These are phyloP conservation scores for Moesziomyces parantarcticus DNA, from an alignment of 1,284 basidiomycete species.

Conservation along the genomic window DNA sequence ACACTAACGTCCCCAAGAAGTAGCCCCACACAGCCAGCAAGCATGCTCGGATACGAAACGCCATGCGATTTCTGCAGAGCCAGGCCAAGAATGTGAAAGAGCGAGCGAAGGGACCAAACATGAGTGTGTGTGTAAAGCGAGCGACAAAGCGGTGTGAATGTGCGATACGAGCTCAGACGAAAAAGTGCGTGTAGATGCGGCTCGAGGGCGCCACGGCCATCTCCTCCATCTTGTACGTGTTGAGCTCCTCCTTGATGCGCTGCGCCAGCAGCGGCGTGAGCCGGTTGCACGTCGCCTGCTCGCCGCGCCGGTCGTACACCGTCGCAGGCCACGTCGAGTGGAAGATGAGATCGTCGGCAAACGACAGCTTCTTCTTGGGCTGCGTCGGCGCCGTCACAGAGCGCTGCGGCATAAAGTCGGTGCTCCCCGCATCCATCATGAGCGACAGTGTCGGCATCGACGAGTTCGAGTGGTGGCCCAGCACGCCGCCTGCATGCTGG, in stretches of 20 bases:
- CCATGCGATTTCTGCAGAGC: no score
- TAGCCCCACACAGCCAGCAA: no score
- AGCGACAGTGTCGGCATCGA: constrained; percentile 85
- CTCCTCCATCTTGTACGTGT: constrained; percentile 97
- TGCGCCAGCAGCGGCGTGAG: constrained; percentile 93
- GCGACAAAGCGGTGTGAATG: no score
- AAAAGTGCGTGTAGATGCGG: constrained; percentile 66
- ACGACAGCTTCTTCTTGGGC: constrained; percentile 78
- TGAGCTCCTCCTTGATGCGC: constrained; percentile 82
- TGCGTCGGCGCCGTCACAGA: constrained; percentile 70
- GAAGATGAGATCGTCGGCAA: constrained; percentile 90
- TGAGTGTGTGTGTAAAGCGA: no score
- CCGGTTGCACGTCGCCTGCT: constrained; percentile 95
- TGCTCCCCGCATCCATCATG: constrained; percentile 72
- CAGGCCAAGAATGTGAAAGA: no score
- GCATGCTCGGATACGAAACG: no score
- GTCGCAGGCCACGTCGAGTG: constrained; percentile 92
- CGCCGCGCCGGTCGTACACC: constrained; percentile 92
- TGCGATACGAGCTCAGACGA: constrained; percentile 55
- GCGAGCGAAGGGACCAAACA: no score
- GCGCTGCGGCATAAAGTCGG: constrained; percentile 67
- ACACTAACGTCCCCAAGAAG: no score
- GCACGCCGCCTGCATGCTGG: constrained; percentile 34
- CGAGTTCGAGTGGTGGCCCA: constrained; percentile 69
- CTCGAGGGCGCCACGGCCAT: constrained; percentile 84